Conservation (phyloP, 2,329 filamentous ascomycete genomes). For the Leptographium flavum region DNA sequence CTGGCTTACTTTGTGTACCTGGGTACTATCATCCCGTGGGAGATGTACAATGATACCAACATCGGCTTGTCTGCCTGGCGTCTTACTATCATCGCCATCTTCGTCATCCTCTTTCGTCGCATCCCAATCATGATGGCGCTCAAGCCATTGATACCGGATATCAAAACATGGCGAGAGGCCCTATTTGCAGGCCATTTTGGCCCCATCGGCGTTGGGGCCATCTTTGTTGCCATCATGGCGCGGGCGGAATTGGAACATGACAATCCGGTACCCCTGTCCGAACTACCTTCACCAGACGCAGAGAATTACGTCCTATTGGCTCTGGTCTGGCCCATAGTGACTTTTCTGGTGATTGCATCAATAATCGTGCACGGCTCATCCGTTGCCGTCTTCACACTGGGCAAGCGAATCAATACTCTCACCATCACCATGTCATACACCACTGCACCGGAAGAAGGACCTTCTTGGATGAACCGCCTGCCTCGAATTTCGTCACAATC, state of each 20-base stretch:
- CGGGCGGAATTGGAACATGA: slow-evolving; percentile 78
- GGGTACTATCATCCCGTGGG: slow-evolving; percentile 93
- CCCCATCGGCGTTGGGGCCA: slow-evolving; percentile 90
- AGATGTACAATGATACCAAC: slow-evolving; percentile 63
- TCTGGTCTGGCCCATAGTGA: slow-evolving; percentile 89
- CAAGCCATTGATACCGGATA: slow-evolving; percentile 87
- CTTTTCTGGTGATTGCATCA: slow-evolving; percentile 85
- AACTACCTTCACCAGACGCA: slow-evolving; percentile 38
- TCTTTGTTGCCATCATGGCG: slow-evolving; percentile 87
- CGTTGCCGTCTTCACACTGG: slow-evolving; percentile 90
- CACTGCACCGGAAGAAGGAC: slow-evolving; percentile 71
- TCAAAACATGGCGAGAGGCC: slow-evolving; percentile 96
- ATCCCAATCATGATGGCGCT: slow-evolving; percentile 87
- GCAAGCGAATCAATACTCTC: slow-evolving; percentile 95
- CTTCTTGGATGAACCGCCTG: slow-evolving; percentile 88
- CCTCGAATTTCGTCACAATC: slow-evolving; percentile 54
- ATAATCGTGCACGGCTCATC: slow-evolving; percentile 97
- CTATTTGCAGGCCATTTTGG: slow-evolving; percentile 96
- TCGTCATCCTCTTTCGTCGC: slow-evolving; percentile 90
- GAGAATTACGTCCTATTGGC: slow-evolving; percentile 58
- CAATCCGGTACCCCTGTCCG: slow-evolving; percentile 56
- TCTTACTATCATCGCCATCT: slow-evolving; percentile 79
- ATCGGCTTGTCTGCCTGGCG: slow-evolving; percentile 77
- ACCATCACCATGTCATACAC: slow-evolving; percentile 96
- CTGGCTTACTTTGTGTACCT: slow-evolving; percentile 97